A percentile compares a stretch with the other conserved stretches of the same genome.
Evolutionary conservation across 2,329 filamentous ascomycete species (phyloP).

Genomic region (Pseudogymnoascus sp.): DNA sequence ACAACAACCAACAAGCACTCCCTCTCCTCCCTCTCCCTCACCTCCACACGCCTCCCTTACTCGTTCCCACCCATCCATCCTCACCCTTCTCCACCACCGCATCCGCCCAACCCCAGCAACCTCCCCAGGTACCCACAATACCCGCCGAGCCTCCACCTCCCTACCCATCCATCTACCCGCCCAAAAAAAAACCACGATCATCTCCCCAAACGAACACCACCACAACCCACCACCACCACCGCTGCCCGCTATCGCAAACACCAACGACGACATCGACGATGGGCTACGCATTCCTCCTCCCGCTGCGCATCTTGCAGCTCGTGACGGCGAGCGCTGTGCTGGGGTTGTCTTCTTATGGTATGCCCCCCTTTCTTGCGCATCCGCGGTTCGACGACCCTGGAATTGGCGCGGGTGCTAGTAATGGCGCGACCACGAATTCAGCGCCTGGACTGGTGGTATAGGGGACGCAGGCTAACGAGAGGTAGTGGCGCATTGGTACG

Average conservation of each 20-base stretch:
- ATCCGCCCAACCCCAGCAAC: background rate
- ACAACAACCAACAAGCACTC: background rate
- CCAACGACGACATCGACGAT: background rate
- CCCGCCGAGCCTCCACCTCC: background rate
- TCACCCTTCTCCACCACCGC: background rate
- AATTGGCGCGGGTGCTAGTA: background rate
- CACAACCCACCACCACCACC: background rate
- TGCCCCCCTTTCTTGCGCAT: too few relatives aligned
- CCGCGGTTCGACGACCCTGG: background rate
- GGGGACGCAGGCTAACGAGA: background rate
- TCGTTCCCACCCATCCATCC: background rate
- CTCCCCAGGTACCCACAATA: background rate
- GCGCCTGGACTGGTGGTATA: slow-evolving; percentile 13
- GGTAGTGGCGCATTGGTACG: slow-evolving; percentile 56
- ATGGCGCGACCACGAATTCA: background rate
- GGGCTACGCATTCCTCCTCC: slow-evolving; percentile 7
- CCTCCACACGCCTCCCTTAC: background rate
- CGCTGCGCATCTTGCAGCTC: slow-evolving; percentile 40
- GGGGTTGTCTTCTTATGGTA: slow-evolving; percentile 44
- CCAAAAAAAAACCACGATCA: background rate
- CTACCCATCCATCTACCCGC: too few relatives aligned
- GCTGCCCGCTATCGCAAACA: too few relatives aligned
- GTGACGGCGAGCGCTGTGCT: slow-evolving; percentile 40
- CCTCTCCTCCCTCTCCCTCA: background rate
- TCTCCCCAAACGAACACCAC: background rate